Evolutionary conservation across 2,329 filamentous ascomycete genomes (phyloP).

Genomic region (Ophiostoma himal-ulmi): DNA sequence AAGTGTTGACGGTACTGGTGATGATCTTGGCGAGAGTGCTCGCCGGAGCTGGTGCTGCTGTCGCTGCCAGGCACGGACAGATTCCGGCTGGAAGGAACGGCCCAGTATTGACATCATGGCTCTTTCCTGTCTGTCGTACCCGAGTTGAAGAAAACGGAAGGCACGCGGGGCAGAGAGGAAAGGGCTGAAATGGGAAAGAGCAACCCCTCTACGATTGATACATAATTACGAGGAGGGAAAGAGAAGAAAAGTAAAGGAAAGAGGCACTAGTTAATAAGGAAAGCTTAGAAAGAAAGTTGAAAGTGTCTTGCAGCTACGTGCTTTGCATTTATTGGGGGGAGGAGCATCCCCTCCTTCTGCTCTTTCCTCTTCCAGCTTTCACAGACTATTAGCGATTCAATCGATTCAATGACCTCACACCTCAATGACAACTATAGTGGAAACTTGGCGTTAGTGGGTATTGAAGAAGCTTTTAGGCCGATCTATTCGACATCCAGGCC

Average conservation of each 20-base stretch:
- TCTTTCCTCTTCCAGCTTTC: conserved; percentile 4
- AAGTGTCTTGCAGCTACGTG: not conserved
- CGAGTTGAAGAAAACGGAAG: not conserved
- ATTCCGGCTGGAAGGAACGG: conserved; percentile 22
- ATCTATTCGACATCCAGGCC: not conserved
- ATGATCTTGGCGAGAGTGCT: not conserved
- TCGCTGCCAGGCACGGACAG: conserved; percentile 14
- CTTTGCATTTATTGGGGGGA: conserved; percentile 15
- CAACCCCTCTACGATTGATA: not conserved
- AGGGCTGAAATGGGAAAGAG: not conserved
- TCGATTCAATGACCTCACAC: conserved; percentile 20
- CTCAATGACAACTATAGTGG: not conserved
- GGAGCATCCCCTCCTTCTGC: conserved; percentile 9
- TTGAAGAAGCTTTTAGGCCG: not conserved
- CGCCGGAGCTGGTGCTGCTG: conserved; percentile 10
- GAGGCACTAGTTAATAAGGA: not conserved
- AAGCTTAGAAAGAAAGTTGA: not conserved
- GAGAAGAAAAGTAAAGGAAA: conserved; percentile 3
- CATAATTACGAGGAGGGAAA: not conserved
- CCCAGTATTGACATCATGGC: conserved; percentile 19
- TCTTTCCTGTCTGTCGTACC: conserved; percentile 11
- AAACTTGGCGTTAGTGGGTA: conserved; percentile 3
- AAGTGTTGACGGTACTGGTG: not conserved
- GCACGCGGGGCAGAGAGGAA: not conserved
- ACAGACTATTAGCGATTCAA: not conserved